Percentiles rank a stretch among this genome's conserved stretches.
These are phyloP conservation scores for Metschnikowia peoriensis DNA, from an alignment of 805 yeast species.

Conservation along the genomic window DNA sequence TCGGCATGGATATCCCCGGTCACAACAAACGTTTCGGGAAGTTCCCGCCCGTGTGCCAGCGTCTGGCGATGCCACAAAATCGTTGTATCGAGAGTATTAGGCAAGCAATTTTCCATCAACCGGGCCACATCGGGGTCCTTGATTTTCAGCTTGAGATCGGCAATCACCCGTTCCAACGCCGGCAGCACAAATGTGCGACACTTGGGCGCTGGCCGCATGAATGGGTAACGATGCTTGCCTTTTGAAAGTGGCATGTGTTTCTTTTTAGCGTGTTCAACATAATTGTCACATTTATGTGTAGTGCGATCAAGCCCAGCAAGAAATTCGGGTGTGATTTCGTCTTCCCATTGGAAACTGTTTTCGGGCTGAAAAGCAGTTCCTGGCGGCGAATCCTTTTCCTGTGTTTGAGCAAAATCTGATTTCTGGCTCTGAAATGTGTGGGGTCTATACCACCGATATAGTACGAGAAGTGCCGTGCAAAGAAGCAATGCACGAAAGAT, in stretches of 20 bases:
- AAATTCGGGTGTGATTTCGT: slow-evolving; percentile 14
- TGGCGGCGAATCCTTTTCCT: background rate
- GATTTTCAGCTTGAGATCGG: slow-evolving; percentile 49
- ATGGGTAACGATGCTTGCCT: slow-evolving; percentile 61
- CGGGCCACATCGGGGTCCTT: slow-evolving; percentile 66
- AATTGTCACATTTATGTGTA: slow-evolving; percentile 52
- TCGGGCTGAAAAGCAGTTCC: background rate
- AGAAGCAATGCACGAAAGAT: slow-evolving; percentile 1
- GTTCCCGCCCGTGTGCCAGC: slow-evolving; percentile 11
- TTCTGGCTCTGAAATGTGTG: background rate
- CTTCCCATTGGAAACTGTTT: slow-evolving; percentile 3
- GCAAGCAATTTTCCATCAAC: slow-evolving; percentile 76
- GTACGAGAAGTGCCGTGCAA: background rate
- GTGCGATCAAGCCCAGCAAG: slow-evolving; percentile 20
- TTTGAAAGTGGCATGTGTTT: slow-evolving; percentile 56
- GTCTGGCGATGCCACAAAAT: slow-evolving; percentile 60
- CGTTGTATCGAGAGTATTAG: slow-evolving; percentile 87
- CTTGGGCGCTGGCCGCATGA: slow-evolving; percentile 66
- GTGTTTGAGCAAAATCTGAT: background rate
- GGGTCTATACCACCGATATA: slow-evolving; percentile 1
- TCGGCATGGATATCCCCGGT: slow-evolving; percentile 95
- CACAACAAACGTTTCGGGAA: slow-evolving; percentile 68
- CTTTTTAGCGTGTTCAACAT: slow-evolving; percentile 54
- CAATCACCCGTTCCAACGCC: slow-evolving; percentile 60
- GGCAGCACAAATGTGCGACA: slow-evolving; percentile 73